phyloP scores from a whole-genome alignment of 176 grass and related monocot species.

The Musa beccarii region DNA sequence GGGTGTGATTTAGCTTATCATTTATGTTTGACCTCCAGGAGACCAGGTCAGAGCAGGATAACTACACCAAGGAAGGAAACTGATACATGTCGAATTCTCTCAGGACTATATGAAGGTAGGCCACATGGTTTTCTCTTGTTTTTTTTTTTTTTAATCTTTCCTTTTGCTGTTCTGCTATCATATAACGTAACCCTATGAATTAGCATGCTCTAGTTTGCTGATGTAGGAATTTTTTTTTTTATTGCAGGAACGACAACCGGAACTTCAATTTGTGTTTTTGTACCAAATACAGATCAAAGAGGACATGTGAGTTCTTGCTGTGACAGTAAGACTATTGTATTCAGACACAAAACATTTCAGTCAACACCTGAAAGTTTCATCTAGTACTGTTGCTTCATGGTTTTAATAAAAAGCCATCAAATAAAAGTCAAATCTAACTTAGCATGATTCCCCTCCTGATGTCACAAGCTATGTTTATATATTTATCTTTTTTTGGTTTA shows the following conservation, averaged over 20 bases:
- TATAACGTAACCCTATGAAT: neutral
- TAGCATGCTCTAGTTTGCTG: conserved; percentile 13
- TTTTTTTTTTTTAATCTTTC: too few species aligned
- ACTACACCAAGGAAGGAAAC: conserved; percentile 97
- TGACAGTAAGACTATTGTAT: neutral
- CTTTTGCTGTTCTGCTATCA: neutral
- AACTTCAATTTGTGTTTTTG: conserved; percentile 74
- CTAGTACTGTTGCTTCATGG: neutral
- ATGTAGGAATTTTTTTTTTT: neutral
- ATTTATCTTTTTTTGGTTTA: neutral
- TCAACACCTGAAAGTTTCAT: neutral
- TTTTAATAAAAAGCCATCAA: neutral
- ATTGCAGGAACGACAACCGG: conserved; percentile 83
- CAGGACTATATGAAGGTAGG: conserved; percentile 63
- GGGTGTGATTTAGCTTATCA: neutral
- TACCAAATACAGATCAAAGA: conserved; percentile 98
- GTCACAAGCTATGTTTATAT: neutral
- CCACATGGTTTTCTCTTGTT: conserved; percentile 4
- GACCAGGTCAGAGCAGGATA: conserved; percentile 95
- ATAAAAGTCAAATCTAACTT: neutral
- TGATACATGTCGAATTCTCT: conserved; percentile 90
- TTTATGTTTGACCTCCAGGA: conserved; percentile 40
- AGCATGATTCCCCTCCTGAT: neutral
- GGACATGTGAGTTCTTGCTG: conserved; percentile 52
- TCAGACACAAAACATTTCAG: neutral